Base-by-base conservation (phyloP, 805 yeast species). In the Cyberlindnera euphorbiae region DNA sequence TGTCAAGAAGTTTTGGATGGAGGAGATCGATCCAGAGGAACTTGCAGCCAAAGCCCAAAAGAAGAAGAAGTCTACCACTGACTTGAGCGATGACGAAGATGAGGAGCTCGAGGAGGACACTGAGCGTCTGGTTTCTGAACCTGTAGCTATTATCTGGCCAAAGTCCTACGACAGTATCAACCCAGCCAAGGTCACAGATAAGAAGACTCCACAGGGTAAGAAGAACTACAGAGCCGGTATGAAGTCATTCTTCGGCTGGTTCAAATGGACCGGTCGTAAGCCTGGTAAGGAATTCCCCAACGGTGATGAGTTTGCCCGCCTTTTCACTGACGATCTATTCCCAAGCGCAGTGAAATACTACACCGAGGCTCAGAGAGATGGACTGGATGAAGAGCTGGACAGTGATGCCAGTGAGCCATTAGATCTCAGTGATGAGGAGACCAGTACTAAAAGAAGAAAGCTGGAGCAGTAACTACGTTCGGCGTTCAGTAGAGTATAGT, bases 221-320 rank as follows among this genome's bases (percentile, higher is more conserved):
- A 77, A 71, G 49, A 64, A 66, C 38, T 82, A 82, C 52, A 62
- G 89, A 39, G 53, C 67, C 14, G 89, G 89, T 5, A 81, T 81
- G 87, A 79, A 80, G 52, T 78, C 90, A 11, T 82, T 90, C 52
- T 89, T 90, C 59, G 81, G 87, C 6, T 89, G 89, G 80, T 89
- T 88, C 55, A 65, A 67, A 32, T 88, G 94, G 89, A 82, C 93
- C 1, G 95, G 95, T 0, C 56, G 62, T 24, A 80, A 79, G 45
- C 82, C 86, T 2, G 83, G 86, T 2, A 84, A 77, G 59, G 93
- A 79, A 55, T 85, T 78, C 53, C 72, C 88, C 42, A 70, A 73
- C 38, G 96, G 95, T 17, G 90, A 80, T 42, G 87, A 80, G 9
- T 66, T 89, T 36, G 85, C 95, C 0, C 65, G 77, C 34, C 60